Conservation (phyloP, 163 green algal species). For the Prototheca stagnorum region DNA sequence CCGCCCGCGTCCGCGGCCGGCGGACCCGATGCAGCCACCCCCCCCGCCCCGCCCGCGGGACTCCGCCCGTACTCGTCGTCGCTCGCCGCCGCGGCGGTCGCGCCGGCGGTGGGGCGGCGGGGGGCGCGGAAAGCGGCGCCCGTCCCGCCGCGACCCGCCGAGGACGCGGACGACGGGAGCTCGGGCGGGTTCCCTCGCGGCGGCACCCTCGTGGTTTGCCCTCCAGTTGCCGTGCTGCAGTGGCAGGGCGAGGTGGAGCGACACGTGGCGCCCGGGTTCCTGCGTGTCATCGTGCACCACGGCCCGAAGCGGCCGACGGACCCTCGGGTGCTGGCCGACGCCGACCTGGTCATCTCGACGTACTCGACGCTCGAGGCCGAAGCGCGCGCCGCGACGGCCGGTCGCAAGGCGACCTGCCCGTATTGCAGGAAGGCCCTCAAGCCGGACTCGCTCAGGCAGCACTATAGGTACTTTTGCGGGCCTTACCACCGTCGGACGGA, state of each 20-base stretch:
- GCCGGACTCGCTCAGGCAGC: conserved; percentile 47
- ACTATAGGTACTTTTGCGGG: conserved; percentile 82
- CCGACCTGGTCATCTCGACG: conserved; percentile 76
- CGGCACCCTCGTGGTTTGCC: conserved; percentile 84
- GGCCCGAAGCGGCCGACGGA: conserved; percentile 45
- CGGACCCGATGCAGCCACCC: no score
- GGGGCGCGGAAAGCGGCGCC: no score
- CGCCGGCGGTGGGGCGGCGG: no score
- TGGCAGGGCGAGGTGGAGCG: conserved; percentile 75
- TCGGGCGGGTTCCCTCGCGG: no score
- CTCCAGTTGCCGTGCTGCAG: conserved; percentile 79
- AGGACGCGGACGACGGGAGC: no score
- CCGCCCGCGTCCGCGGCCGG: no score
- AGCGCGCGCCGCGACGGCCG: conserved; percentile 41
- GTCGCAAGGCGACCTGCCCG: conserved; percentile 48
- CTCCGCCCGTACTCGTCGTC: no score
- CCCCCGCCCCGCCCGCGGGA: no score
- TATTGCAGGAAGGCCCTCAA: conserved; percentile 75
- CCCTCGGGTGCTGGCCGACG: conserved; percentile 28
- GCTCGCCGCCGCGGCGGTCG: no score
- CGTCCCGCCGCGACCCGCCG: no score
- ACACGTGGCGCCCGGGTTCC: conserved; percentile 45
- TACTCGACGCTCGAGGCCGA: conserved; percentile 78
- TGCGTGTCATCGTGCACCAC: conserved; percentile 71
- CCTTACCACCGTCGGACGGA: conserved; percentile 62